Conservation (phyloP, 116 monocot species). For the Papilionanthe hybrid region DNA sequence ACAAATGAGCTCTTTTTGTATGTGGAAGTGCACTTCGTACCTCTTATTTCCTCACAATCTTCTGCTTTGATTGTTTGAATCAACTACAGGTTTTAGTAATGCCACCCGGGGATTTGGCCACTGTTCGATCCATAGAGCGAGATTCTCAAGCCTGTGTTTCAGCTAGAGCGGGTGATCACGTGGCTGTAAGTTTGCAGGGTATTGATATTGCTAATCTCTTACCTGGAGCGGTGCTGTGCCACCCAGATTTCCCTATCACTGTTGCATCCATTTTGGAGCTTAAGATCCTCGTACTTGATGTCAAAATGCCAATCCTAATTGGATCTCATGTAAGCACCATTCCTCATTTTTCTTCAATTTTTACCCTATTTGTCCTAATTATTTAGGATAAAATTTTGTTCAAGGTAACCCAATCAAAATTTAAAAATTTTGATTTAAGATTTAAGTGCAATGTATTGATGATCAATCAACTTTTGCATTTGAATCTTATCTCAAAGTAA, state of each 20-base stretch:
- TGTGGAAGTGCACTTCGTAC: not conserved
- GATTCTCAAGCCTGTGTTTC: conserved; percentile 50
- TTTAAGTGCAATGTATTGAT: too few relatives aligned
- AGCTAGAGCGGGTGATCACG: conserved; percentile 87
- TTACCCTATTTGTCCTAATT: not conserved
- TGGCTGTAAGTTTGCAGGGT: conserved; percentile 61
- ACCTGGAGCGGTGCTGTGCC: conserved; percentile 69
- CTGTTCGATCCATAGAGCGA: conserved; percentile 58
- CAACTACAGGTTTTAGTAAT: conserved; percentile 69
- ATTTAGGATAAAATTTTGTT: not conserved
- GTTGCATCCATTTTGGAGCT: conserved; percentile 68
- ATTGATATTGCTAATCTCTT: conserved; percentile 39
- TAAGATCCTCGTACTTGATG: conserved; percentile 62
- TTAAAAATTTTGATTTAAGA: too few relatives aligned
- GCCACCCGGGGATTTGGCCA: conserved; percentile 66
- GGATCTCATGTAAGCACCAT: conserved; percentile 54
- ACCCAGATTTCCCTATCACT: conserved; percentile 76
- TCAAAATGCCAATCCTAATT: conserved; percentile 53
- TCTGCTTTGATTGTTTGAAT: not conserved
- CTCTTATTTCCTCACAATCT: not conserved
- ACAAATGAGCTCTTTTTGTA: not conserved
- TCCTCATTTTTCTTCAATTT: not conserved
- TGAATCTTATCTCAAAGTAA: too few relatives aligned
- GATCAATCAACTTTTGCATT: too few relatives aligned
- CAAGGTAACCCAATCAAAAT: too few relatives aligned